phyloP scores from a whole-genome alignment of 176 grass and related monocot species.

The Hordeum vulgare region MorexV3_pseudomolecules_assembly NC_058520.1:66866906-66867405 shows the following conservation, averaged over 20 bases:
- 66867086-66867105: background rate
- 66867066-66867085: background rate
- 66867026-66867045: background rate
- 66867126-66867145: background rate
- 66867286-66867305: background rate
- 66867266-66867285: background rate
- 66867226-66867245: background rate
- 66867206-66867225: background rate
- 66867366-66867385: background rate
- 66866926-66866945: background rate
- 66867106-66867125: background rate
- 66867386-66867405: background rate
- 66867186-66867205: background rate
- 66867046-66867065: background rate
- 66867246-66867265: background rate
- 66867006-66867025: background rate
- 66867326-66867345: background rate
- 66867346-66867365: background rate
- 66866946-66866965: background rate
- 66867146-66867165: background rate
- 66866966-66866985: background rate
- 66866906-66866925: background rate
- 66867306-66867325: background rate
- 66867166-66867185: background rate
- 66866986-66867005: background rate